phyloP scores from a whole-genome alignment of 1,139 yeast genomes.

The Taiozyma sp. region DNA sequence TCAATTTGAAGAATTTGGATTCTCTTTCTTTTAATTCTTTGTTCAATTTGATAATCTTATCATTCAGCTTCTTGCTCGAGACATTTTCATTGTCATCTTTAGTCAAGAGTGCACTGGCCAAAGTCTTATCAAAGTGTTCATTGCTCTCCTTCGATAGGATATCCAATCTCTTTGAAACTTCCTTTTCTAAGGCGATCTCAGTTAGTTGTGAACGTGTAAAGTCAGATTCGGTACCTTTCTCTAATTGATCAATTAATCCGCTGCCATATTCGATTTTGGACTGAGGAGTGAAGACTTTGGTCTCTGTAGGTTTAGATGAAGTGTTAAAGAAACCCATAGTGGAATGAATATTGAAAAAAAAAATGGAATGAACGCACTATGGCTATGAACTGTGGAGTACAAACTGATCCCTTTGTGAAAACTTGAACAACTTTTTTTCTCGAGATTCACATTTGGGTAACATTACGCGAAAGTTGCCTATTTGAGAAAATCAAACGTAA shows the following conservation, averaged over 20 bases:
- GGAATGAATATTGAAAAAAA: background rate
- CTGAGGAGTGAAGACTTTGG: constrained; percentile 61
- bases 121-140: constrained; percentile 46
- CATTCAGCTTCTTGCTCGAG: constrained; percentile 30
- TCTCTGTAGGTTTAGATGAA: constrained; percentile 51
- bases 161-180: constrained; percentile 62
- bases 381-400: background rate
- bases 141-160: constrained; percentile 57
- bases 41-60: constrained; percentile 41
- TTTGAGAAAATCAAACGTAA: background rate
- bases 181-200: constrained; percentile 71
- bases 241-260: constrained; percentile 66
- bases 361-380: background rate
- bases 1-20: constrained; percentile 29
- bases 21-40: constrained; percentile 34
- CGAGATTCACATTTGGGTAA: background rate
- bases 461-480: background rate
- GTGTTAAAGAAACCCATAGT: constrained; percentile 44
- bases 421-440: background rate
- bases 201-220: constrained; percentile 77
- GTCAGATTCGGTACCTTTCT: constrained; percentile 70
- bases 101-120: constrained; percentile 38
- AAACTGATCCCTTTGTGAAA: background rate
- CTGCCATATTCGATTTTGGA: constrained; percentile 72
- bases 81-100: constrained; percentile 27